Evolutionary conservation across 108 stramenopile genomes (phyloP).

Genomic region (Fistulifera solaris): DNA sequence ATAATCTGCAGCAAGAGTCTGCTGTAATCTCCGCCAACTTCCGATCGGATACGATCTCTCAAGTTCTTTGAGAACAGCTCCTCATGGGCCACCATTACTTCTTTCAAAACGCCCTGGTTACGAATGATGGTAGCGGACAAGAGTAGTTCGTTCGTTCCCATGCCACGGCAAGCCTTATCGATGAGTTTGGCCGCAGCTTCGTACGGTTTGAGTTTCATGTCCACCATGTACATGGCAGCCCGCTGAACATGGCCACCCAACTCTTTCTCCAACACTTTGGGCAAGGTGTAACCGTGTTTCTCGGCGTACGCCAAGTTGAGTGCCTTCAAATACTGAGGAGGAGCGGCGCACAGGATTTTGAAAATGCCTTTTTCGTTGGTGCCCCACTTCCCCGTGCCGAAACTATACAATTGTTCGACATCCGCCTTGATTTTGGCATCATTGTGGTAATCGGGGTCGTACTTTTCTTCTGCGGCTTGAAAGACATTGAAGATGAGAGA

Average conservation of each 20-base stretch:
- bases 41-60: slow-evolving; percentile 27
- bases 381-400: slow-evolving; percentile 47
- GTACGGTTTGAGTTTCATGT: slow-evolving; percentile 50
- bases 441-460: slow-evolving; percentile 45
- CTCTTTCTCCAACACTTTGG: slow-evolving; percentile 48
- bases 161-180: slow-evolving; percentile 39
- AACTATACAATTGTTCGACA: slow-evolving; percentile 30
- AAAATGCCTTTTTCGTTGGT: slow-evolving; percentile 42
- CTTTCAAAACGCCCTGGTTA: slow-evolving; percentile 28
- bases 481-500: slow-evolving; percentile 32
- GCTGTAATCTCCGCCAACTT: slow-evolving; percentile 37
- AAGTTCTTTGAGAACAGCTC: slow-evolving; percentile 34
- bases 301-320: slow-evolving; percentile 38
- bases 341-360: slow-evolving; percentile 28
- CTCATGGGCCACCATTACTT: slow-evolving; percentile 32
- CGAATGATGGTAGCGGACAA: slow-evolving; percentile 42
- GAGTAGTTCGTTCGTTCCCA: slow-evolving; percentile 50
- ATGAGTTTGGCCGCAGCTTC: slow-evolving; percentile 46
- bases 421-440: slow-evolving; percentile 39
- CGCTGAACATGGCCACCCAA: slow-evolving; percentile 34
- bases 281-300: slow-evolving; percentile 41
- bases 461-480: slow-evolving; percentile 45
- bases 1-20: slow-evolving; percentile 30
- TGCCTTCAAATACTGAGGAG: slow-evolving; percentile 18
- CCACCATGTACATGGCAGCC: slow-evolving; percentile 33